phyloP scores from a whole-genome alignment of 495 filamentous ascomycete genomes.

The Xylaria palmicola region DNA sequence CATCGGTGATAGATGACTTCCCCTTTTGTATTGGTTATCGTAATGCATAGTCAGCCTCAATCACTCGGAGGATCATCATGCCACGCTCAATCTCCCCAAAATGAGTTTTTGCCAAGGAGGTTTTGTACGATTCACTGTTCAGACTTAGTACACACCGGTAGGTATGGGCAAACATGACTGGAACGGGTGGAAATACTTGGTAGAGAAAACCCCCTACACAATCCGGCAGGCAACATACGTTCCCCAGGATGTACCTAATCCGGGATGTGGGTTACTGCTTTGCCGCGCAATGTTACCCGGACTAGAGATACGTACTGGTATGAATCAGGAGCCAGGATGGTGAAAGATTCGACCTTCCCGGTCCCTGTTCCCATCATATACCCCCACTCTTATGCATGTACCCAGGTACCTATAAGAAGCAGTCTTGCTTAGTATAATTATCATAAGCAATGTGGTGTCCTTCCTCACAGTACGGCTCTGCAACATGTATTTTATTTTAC shows the following conservation, averaged over 20 bases:
- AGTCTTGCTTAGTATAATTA: not conserved
- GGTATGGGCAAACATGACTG: no score
- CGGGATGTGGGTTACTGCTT: no score
- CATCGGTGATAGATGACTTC: not conserved
- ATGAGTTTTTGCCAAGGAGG: no score
- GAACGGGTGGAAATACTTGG: no score
- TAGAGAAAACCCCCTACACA: not conserved
- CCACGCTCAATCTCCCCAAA: no score
- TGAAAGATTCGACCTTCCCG: conserved; percentile 11
- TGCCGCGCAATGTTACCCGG: no score
- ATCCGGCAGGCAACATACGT: conserved; percentile 2
- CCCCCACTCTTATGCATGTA: conserved; percentile 2
- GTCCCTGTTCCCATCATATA: conserved; percentile 3
- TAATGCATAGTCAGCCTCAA: not conserved
- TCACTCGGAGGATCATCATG: not conserved
- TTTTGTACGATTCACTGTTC: no score
- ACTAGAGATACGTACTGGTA: no score
- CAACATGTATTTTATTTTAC: not conserved
- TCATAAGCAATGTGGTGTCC: not conserved
- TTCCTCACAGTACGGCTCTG: not conserved
- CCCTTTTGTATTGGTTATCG: not conserved
- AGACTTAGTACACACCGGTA: no score
- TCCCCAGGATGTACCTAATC: not conserved
- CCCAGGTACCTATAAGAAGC: not conserved
- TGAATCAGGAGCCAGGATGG: no score